phyloP scores from a whole-genome alignment of 2,329 filamentous ascomycete species.

The Xylaria sp. region DNA sequence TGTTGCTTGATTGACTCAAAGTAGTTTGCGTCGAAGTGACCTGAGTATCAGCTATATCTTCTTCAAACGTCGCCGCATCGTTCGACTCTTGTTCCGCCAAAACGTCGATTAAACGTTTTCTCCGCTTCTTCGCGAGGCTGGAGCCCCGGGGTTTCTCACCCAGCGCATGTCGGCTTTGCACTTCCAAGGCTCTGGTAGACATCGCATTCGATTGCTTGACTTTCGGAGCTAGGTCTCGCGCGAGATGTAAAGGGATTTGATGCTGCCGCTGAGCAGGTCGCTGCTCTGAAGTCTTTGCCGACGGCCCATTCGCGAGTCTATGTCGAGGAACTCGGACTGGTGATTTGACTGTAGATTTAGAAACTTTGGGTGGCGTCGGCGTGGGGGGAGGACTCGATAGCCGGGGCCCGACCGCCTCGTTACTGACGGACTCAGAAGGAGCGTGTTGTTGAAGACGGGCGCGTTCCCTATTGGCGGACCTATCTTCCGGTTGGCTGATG shows the following conservation, averaged over 20 bases:
- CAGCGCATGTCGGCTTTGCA: constrained; percentile 29
- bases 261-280: constrained; percentile 36
- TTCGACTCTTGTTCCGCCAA: constrained; percentile 46
- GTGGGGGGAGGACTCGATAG: constrained; percentile 50
- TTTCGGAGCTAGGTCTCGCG: constrained; percentile 37
- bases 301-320: constrained; percentile 16
- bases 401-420: constrained; percentile 38
- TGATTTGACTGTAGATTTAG: constrained; percentile 14
- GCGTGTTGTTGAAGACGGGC: constrained; percentile 28
- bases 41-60: constrained; percentile 37
- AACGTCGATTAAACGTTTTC: constrained; percentile 48
- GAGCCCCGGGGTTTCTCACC: constrained; percentile 25
- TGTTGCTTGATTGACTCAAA: constrained; percentile 40
- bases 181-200: constrained; percentile 20
- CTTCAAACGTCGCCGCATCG: constrained; percentile 35
- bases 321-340: constrained; percentile 11
- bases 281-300: constrained; percentile 27
- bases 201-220: constrained; percentile 26
- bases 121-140: constrained; percentile 40
- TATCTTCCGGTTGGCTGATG: constrained; percentile 36
- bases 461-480: constrained; percentile 33
- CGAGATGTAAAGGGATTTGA: constrained; percentile 48
- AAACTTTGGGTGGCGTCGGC: constrained; percentile 40
- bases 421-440: constrained; percentile 42
- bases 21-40: constrained; percentile 37